These are phyloP conservation scores for Stemphylium beticola DNA, from an alignment of 2,329 filamentous ascomycete genomes.

Conservation along the genomic window DNA sequence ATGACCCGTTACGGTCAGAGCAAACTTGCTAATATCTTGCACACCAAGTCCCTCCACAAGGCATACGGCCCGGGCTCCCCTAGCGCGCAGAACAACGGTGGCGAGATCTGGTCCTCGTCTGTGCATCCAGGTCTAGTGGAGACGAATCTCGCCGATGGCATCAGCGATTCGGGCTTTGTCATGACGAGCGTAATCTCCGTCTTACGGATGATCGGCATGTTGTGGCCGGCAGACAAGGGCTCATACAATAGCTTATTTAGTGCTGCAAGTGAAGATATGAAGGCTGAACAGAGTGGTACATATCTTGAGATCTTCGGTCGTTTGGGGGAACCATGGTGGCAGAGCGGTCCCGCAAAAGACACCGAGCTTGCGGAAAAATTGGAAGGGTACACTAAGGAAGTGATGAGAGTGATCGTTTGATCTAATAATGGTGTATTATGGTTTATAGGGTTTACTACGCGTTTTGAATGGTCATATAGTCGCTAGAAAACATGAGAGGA, in stretches of 20 bases:
- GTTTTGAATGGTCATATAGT: background rate
- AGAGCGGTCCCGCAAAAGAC: constrained; percentile 11
- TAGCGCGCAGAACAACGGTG: constrained; percentile 1
- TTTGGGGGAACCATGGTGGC: constrained; percentile 11
- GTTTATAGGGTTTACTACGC: background rate
- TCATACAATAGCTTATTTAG: constrained; percentile 12
- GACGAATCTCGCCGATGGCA: constrained; percentile 18
- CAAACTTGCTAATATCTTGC: constrained; percentile 32
- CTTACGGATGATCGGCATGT: background rate
- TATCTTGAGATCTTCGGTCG: constrained; percentile 8
- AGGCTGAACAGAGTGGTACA: constrained; percentile 5
- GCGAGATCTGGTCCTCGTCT: constrained; percentile 19
- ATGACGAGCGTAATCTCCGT: background rate
- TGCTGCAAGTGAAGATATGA: constrained; percentile 9
- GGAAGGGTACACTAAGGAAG: constrained; percentile 10
- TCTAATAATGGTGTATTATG: background rate
- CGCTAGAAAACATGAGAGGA: background rate
- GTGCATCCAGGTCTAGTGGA: constrained; percentile 29
- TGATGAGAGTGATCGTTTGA: constrained; percentile 3
- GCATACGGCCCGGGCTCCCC: constrained; percentile 13
- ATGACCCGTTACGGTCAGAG: constrained; percentile 27
- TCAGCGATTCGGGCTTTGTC: background rate
- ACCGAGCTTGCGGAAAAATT: constrained; percentile 5
- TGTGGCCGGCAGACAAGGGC: constrained; percentile 8
- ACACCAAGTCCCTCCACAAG: constrained; percentile 18